These are phyloP conservation scores for Bipolaris zeicola DNA, from an alignment of 2,329 filamentous ascomycete genomes.

Conservation along the genomic window DNA sequence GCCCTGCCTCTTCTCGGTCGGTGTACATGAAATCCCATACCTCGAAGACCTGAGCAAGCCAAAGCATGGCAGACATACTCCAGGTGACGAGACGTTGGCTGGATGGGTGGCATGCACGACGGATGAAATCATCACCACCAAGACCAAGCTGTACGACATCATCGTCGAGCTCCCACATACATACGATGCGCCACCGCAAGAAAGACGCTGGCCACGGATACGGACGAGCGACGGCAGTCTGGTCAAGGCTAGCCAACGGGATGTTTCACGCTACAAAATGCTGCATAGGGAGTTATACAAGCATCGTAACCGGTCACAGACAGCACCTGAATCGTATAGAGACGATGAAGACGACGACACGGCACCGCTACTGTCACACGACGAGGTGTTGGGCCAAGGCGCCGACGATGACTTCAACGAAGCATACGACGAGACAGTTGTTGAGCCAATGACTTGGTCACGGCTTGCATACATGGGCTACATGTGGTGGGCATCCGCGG, in stretches of 20 bases:
- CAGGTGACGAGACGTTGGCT: constrained; percentile 53
- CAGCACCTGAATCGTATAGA: constrained; percentile 24
- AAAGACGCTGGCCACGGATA: constrained; percentile 77
- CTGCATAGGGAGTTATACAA: constrained; percentile 45
- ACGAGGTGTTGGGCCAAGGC: constrained; percentile 32
- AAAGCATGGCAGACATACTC: constrained; percentile 42
- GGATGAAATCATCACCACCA: constrained; percentile 87
- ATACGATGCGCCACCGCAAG: constrained; percentile 56
- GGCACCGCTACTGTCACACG: constrained; percentile 29
- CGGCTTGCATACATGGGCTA: constrained; percentile 80
- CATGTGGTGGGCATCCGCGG: constrained; percentile 89
- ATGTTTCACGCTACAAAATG: constrained; percentile 71
- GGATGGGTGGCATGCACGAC: constrained; percentile 97
- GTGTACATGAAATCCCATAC: constrained; percentile 87
- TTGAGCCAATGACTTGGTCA: constrained; percentile 67
- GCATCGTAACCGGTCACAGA: constrained; percentile 33
- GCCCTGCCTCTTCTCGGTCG: constrained; percentile 87
- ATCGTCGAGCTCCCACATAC: constrained; percentile 79
- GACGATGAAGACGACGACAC: constrained; percentile 34
- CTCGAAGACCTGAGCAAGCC: constrained; percentile 64
- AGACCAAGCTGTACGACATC: constrained; percentile 86
- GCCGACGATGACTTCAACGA: constrained; percentile 47
- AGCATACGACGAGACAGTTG: constrained; percentile 47
- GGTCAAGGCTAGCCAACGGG: constrained; percentile 86
- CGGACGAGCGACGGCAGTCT: constrained; percentile 66